Evolutionary conservation across 768 basidiomycete genomes (phyloP).

Genomic region (Fistulinella prunicolor): DNA sequence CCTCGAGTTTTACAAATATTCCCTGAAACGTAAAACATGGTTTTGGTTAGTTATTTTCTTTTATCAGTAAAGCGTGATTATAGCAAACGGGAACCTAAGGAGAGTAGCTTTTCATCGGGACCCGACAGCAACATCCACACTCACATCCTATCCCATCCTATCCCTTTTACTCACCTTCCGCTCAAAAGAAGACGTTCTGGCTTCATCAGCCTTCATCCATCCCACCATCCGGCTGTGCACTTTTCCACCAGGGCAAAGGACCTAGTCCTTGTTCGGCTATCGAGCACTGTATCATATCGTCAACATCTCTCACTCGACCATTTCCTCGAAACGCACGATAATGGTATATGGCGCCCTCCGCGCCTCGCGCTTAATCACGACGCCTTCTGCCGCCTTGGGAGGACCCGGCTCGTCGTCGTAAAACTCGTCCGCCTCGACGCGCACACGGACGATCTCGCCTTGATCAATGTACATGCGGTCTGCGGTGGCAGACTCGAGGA

Average conservation of each 20-base stretch:
- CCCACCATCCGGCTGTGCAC: slow-evolving; percentile 39
- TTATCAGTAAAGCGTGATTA: too few relatives aligned
- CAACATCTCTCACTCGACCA: neutral
- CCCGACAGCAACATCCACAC: too few relatives aligned
- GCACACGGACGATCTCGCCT: slow-evolving; percentile 70
- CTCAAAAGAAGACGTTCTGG: too few relatives aligned
- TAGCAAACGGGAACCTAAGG: too few relatives aligned
- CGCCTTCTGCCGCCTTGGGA: slow-evolving; percentile 69
- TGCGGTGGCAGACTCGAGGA: slow-evolving; percentile 63
- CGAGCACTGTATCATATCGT: slow-evolving; percentile 55
- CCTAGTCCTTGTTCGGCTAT: slow-evolving; percentile 83
- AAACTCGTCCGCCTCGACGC: slow-evolving; percentile 80
- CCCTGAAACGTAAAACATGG: too few relatives aligned
- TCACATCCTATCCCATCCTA: too few relatives aligned
- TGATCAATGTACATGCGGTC: slow-evolving; percentile 82
- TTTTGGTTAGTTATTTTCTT: too few relatives aligned
- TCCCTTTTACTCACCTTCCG: too few relatives aligned
- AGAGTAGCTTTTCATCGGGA: too few relatives aligned
- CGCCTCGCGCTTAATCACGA: slow-evolving; percentile 49
- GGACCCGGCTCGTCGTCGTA: slow-evolving; percentile 86
- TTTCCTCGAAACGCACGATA: slow-evolving; percentile 43
- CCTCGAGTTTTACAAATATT: too few relatives aligned
- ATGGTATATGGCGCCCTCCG: slow-evolving; percentile 66
- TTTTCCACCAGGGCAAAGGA: slow-evolving; percentile 73
- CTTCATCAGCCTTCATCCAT: slow-evolving; percentile 38